These are phyloP conservation scores for Durusdinium trenchii DNA, from an alignment of 73 alveolate genomes.

Conservation along the genomic window DNA sequence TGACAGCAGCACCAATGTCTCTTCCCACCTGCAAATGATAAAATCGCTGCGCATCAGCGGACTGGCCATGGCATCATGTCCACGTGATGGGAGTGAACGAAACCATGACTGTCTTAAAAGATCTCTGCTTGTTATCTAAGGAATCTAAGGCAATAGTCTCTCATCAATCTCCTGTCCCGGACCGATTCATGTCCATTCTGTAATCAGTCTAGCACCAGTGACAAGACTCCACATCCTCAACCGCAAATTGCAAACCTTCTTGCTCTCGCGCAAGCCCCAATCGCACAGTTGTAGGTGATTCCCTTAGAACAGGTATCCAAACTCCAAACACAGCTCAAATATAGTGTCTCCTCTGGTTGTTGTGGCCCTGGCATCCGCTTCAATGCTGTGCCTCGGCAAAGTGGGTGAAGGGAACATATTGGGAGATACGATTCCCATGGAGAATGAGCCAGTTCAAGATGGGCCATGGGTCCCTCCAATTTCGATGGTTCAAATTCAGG, in stretches of 20 bases:
- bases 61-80: background rate
- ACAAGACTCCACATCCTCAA: no score
- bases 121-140: background rate
- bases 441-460: no score
- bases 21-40: constrained; percentile 15
- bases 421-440: no score
- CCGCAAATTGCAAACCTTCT: background rate
- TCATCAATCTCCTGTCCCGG: background rate
- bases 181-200: background rate
- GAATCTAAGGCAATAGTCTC: no score
- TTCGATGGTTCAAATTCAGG: no score
- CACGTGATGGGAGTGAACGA: background rate
- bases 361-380: constrained; percentile 30
- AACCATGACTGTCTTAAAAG: background rate
- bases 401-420: no score
- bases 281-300: constrained; percentile 76
- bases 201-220: no score
- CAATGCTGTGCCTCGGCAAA: constrained; percentile 36
- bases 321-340: background rate
- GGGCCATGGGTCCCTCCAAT: no score
- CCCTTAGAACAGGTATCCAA: background rate
- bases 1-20: constrained; percentile 29
- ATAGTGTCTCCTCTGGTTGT: background rate
- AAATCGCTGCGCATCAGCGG: background rate
- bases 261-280: constrained; percentile 65